Evolutionary conservation across 1,284 basidiomycete genomes (phyloP), one percentile per base, ranked within the genome.

Genomic region (Malassezia japonica): DNA sequence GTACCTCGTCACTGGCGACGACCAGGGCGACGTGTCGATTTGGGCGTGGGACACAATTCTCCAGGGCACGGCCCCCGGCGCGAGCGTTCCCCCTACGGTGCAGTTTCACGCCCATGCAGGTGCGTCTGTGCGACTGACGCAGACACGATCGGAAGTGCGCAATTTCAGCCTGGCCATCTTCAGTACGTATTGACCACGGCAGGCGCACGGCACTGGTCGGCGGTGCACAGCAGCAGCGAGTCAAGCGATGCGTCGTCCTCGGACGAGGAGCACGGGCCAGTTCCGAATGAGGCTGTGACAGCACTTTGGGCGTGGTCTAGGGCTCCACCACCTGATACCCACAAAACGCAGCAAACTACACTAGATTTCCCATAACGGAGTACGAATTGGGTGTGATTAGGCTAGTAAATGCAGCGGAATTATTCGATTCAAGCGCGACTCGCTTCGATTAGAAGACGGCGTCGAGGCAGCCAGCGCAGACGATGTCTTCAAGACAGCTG

Each of bases 401-500:
- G n/a, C n/a, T n/a, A n/a, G n/a, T n/a, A n/a, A n/a, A n/a, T n/a
- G n/a, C n/a, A n/a, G n/a, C n/a, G n/a, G n/a, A n/a, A n/a, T 31
- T 31, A 8, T 31, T 31, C 13, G 28, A 31, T n/a, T n/a, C n/a
- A n/a, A n/a, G n/a, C n/a, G n/a, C n/a, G n/a, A n/a, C n/a, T n/a
- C n/a, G n/a, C n/a, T n/a, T n/a, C 10, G 8, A 13, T 54, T 54
- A 54, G 46, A 54, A 54, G 24, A 54, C 27, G n/a, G 41, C 32
- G 31, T 54, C 51, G 20, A 54, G 46, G 41, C 51, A 54, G 41
- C 51, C 51, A n/a, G 46, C 51, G 33, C 51, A 54, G 21, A 54
- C 23, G n/a, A 54, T 54, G 46, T 54, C 51, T 21, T 54, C 51
- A 25, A 54, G 51, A 45, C 51, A 44, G 42, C 50, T 52, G 29